Conservation (phyloP, 176 grass and related monocot species). For the Avena atlantica region DNA sequence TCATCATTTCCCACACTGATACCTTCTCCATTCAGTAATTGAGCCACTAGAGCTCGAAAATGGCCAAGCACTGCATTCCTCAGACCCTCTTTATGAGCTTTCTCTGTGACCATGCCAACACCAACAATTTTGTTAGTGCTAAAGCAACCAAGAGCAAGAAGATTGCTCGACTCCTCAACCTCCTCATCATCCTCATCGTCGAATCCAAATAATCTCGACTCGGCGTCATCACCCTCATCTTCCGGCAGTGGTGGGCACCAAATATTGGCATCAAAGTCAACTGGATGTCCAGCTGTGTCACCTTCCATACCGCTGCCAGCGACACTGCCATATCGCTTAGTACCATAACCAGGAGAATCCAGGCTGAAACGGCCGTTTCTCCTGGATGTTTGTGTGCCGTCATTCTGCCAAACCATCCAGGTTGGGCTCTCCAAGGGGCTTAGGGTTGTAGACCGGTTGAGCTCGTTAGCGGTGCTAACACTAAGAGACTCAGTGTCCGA, state of each 20-base stretch:
- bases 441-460: slow-evolving; percentile 49
- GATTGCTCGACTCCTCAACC: slow-evolving; percentile 46
- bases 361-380: slow-evolving; percentile 45
- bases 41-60: slow-evolving; percentile 86
- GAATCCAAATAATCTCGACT: slow-evolving; percentile 66
- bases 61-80: slow-evolving; percentile 64
- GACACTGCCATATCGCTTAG: slow-evolving; percentile 21
- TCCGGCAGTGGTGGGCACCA: slow-evolving; percentile 66
- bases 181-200: slow-evolving; percentile 62
- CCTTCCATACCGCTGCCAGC: slow-evolving; percentile 32
- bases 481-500: slow-evolving; percentile 83
- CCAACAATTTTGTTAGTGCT: slow-evolving; percentile 37
- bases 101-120: slow-evolving; percentile 43
- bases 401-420: slow-evolving; percentile 50
- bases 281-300: slow-evolving; percentile 29
- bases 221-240: slow-evolving; percentile 60
- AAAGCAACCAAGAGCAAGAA: slow-evolving; percentile 55
- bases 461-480: slow-evolving; percentile 50
- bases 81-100: slow-evolving; percentile 55
- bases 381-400: slow-evolving; percentile 40
- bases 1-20: slow-evolving; percentile 56
- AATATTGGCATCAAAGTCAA: slow-evolving; percentile 55
- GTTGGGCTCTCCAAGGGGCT: slow-evolving; percentile 60
- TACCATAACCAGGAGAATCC: slow-evolving; percentile 54
- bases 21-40: slow-evolving; percentile 87